These are phyloP conservation scores for Nemophila menziesii DNA, from an alignment of 257 asterid genomes.

Conservation along the genomic window DNA sequence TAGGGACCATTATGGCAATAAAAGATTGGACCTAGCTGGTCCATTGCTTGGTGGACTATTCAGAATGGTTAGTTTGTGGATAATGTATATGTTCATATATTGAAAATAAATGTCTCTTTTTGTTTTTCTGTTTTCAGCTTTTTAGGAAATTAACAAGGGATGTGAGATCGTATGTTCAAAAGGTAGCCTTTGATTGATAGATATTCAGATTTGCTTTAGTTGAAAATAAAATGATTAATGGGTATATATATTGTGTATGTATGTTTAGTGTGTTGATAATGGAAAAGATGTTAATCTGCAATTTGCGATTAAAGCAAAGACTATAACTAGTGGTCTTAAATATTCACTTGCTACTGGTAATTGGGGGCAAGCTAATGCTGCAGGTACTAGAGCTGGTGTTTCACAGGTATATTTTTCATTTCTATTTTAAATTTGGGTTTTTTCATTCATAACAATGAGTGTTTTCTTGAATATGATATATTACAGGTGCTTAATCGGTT, in stretches of 20 bases:
- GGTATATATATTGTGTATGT: too few species aligned
- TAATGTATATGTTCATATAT: slow-evolving; percentile 11
- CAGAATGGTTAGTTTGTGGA: slow-evolving; percentile 57
- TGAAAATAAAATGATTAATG: slow-evolving; percentile 1
- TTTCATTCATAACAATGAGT: background rate
- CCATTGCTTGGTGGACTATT: slow-evolving; percentile 94
- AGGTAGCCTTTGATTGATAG: slow-evolving; percentile 34
- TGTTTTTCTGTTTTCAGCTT: slow-evolving; percentile 47
- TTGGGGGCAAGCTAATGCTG: slow-evolving; percentile 99
- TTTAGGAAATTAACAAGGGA: slow-evolving; percentile 95
- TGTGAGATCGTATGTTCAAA: slow-evolving; percentile 87
- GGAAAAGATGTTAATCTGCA: slow-evolving; percentile 96
- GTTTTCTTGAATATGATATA: slow-evolving; percentile 9
- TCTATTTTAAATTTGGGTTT: background rate
- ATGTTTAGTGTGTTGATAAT: slow-evolving; percentile 76
- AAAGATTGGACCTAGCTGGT: slow-evolving; percentile 97
- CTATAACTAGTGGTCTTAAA: slow-evolving; percentile 92
- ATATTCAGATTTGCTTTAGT: background rate
- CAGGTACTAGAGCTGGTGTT: slow-evolving; percentile 98
- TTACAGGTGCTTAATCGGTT: slow-evolving; percentile 87
- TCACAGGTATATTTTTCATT: slow-evolving; percentile 61
- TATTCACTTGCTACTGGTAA: slow-evolving; percentile 97
- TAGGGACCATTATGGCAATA: slow-evolving; percentile 95
- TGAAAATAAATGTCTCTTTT: too few species aligned
- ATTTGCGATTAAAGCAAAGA: slow-evolving; percentile 96